These are phyloP conservation scores for Dionaea muscipula DNA, from an alignment of 179 eudicot species.

Conservation along the genomic window DNA sequence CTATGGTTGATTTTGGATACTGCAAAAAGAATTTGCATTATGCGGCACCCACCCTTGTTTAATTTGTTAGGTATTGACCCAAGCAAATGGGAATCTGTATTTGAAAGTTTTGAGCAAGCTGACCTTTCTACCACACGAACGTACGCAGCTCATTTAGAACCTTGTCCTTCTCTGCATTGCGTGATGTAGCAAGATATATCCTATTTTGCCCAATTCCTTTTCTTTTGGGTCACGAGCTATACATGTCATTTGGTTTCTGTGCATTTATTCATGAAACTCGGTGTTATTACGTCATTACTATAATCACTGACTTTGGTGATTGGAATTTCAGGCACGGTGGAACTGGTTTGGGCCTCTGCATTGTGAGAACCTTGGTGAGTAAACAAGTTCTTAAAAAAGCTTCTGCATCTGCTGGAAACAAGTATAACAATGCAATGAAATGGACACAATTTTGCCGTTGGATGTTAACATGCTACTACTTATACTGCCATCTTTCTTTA, in stretches of 20 bases:
- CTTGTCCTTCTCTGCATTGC: not conserved
- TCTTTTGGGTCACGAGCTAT: too few relatives aligned
- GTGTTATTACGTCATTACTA: not conserved
- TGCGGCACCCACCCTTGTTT: not conserved
- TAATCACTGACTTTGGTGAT: not conserved
- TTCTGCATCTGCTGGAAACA: not conserved
- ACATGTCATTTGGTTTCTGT: too few relatives aligned
- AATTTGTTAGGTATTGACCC: constrained; percentile 64
- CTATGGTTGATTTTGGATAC: not conserved
- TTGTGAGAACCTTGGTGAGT: constrained; percentile 88
- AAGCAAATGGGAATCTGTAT: constrained; percentile 91
- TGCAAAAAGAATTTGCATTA: not conserved
- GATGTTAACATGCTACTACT: too few relatives aligned
- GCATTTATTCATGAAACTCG: not conserved
- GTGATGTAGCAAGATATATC: not conserved
- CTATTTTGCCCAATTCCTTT: too few relatives aligned
- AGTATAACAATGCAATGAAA: too few relatives aligned
- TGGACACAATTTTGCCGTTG: too few relatives aligned
- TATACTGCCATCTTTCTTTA: too few relatives aligned
- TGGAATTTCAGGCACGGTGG: constrained; percentile 81
- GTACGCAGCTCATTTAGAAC: constrained; percentile 30
- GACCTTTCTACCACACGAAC: constrained; percentile 88
- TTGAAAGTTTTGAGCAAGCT: constrained; percentile 98
- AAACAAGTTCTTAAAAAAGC: not conserved
- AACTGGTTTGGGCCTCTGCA: constrained; percentile 97